Conservation (phyloP, 1,139 yeast species). For the Saccharomyces hybrid region DNA sequence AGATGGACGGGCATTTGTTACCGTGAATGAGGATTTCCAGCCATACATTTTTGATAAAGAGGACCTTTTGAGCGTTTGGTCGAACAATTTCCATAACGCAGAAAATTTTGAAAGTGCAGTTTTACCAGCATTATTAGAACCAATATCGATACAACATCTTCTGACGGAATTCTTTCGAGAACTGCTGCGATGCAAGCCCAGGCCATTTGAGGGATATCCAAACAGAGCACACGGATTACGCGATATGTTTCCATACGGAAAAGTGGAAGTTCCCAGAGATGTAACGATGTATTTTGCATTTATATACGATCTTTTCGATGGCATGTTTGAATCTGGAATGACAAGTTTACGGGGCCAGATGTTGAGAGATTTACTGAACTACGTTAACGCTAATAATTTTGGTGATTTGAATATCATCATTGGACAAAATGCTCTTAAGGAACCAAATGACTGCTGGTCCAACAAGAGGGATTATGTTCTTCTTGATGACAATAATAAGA, state of each 20-base stretch:
- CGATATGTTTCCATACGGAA: slow-evolving; percentile 4
- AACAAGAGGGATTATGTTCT: not conserved
- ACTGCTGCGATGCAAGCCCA: slow-evolving; percentile 3
- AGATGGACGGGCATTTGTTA: slow-evolving; percentile 17
- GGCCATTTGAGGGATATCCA: not conserved
- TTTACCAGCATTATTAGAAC: slow-evolving; percentile 13
- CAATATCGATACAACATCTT: slow-evolving; percentile 9
- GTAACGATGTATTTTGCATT: not conserved
- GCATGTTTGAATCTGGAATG: not conserved
- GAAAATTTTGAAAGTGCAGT: slow-evolving; percentile 9
- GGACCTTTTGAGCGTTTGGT: slow-evolving; percentile 13
- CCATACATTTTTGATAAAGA: slow-evolving; percentile 16
- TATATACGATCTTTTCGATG: not conserved
- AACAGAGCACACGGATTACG: not conserved
- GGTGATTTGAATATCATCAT: not conserved
- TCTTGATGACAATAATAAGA: not conserved
- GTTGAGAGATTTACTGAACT: not conserved
- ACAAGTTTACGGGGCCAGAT: not conserved
- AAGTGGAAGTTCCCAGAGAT: not conserved
- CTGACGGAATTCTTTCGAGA: slow-evolving; percentile 15
- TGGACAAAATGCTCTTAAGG: not conserved
- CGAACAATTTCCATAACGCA: slow-evolving; percentile 11
- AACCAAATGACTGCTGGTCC: not conserved
- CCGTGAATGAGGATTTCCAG: slow-evolving; percentile 5
- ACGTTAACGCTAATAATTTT: not conserved